Evolutionary conservation across 2,329 filamentous ascomycete genomes (phyloP), one percentile per base, ranked within the genome.

Genomic region (Fusarium verticillioides): DNA sequence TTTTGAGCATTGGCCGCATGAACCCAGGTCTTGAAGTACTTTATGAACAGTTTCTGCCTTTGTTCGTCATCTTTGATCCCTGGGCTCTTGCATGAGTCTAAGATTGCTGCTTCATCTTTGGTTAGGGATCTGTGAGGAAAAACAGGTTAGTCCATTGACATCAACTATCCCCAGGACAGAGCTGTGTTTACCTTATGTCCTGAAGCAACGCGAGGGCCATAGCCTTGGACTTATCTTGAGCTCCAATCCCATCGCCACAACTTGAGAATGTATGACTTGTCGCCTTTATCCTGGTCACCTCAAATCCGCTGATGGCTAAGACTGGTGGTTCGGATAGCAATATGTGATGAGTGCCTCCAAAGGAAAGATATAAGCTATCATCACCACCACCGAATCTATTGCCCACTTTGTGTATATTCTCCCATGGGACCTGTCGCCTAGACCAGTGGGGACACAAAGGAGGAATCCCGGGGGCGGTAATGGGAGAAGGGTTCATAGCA

Each of bases 1-100:
- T 16, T 2, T 16, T 16, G 19, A 12, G 13, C 15, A 6, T 49
- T 30, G 19, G 10, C 19, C 9, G 13, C 9, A 30, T 49, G 13
- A 16, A 16, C 19, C 9, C 13, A 30, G 7, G 19, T 2, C 13
- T 49, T 49, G 19, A 49, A 30, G 4, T 2, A 30, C 19, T 8
- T 9, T 16, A 4, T 30, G 9, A 49, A 30, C 1, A 30, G 7
- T 13, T 16, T 49, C 9, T 30, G 19, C 3, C 7, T 30, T 26
- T 16, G 13, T 12, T 30, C 44, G 13, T 16, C 26, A 47, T 47
- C 5, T 11, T 30, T n/a, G 9, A 4, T 4, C 19, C 19, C 7
- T n/a, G 15, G 0, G 4, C 1, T 30, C 1, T 30, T n/a, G 9
- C 7, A 30, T 1, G 19, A 30, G 13, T 11, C 2, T 1, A 30